These are phyloP conservation scores for Geotrichum reessii DNA, from an alignment of 1,139 yeast species.

Conservation along the genomic window DNA sequence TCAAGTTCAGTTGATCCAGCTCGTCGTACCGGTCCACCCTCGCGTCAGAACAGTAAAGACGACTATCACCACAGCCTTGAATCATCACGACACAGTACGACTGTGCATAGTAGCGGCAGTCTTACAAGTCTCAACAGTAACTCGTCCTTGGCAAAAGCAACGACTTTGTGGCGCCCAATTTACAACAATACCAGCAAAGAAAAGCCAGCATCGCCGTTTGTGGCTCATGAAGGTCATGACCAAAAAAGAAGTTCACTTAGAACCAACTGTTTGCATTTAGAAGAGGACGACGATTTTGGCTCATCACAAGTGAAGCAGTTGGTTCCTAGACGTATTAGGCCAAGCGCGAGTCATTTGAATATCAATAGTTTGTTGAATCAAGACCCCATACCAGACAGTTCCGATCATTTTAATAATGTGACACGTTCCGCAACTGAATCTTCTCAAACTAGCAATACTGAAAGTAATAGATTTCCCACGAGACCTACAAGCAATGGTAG, in stretches of 20 bases:
- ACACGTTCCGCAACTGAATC: background rate
- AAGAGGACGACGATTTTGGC: background rate
- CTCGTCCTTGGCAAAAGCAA: background rate
- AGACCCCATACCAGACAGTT: background rate
- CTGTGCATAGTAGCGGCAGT: background rate
- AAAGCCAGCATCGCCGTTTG: background rate
- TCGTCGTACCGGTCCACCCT: background rate
- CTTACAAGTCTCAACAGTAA: background rate
- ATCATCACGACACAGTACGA: background rate
- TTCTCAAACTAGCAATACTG: background rate
- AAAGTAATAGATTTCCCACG: background rate
- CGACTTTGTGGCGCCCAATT: background rate
- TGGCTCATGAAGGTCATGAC: background rate
- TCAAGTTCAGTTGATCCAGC: constrained; percentile 16
- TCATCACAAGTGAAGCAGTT: background rate
- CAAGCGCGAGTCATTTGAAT: background rate
- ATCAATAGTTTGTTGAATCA: background rate
- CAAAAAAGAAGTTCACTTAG: background rate
- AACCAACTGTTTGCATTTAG: background rate
- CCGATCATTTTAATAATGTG: background rate
- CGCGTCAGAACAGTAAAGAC: constrained; percentile 2
- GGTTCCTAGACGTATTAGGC: background rate
- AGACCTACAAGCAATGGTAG: background rate
- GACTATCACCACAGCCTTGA: background rate
- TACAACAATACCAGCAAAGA: background rate